Evolutionary conservation across 257 asterid species (phyloP).

Genomic region (Plantago elongata): DNA sequence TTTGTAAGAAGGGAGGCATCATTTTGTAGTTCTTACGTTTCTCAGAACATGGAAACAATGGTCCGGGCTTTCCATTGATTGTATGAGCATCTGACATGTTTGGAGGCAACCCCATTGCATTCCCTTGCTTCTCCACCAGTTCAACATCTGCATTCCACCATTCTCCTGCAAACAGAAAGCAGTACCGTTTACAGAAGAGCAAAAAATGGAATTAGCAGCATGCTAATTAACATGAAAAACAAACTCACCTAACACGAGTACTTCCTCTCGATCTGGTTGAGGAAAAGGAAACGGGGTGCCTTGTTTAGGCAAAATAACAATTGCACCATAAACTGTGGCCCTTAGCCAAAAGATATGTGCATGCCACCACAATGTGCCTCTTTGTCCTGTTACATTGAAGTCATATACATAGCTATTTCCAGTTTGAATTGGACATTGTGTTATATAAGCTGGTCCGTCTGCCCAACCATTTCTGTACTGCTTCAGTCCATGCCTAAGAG

Average conservation of each 20-base stretch:
- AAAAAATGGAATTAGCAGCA: background rate
- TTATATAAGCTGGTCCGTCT: conserved; percentile 61
- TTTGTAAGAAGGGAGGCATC: background rate
- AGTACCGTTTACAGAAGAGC: background rate
- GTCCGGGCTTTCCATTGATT: conserved; percentile 57
- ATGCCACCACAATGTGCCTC: conserved; percentile 78
- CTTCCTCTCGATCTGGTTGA: conserved; percentile 43
- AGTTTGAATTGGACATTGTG: conserved; percentile 60
- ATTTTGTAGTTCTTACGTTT: conserved; percentile 26
- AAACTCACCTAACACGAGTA: conserved; percentile 43
- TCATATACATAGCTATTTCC: conserved; percentile 48
- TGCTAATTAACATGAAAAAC: background rate
- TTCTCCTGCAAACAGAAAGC: conserved; percentile 34
- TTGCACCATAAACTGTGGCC: conserved; percentile 58
- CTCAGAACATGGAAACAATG: conserved; percentile 45
- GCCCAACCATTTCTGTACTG: conserved; percentile 69
- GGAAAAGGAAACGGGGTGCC: conserved; percentile 53
- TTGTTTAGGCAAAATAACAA: conserved; percentile 41
- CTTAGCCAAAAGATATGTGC: conserved; percentile 72
- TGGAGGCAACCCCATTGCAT: conserved; percentile 42
- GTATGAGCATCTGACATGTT: conserved; percentile 56
- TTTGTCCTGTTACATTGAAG: conserved; percentile 59
- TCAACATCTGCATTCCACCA: conserved; percentile 62
- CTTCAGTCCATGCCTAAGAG: conserved; percentile 54
- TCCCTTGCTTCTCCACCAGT: conserved; percentile 41